Evolutionary conservation across 176 grass and related monocot genomes (phyloP).

Genomic region (Aechmea fasciata): DNA sequence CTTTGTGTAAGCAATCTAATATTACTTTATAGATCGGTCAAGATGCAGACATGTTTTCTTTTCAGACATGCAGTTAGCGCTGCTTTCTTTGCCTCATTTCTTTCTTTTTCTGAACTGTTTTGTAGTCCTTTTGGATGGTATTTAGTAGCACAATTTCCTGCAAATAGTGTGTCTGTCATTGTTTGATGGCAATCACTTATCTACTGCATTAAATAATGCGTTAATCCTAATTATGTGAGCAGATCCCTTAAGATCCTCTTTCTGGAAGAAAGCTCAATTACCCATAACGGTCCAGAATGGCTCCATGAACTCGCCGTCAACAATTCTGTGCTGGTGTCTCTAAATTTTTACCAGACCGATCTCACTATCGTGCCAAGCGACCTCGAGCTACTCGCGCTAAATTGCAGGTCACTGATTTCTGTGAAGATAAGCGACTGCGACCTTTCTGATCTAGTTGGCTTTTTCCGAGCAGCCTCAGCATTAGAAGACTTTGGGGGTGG

Average conservation of each 20-base stretch:
- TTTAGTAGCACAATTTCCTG: conserved; percentile 7
- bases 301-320: conserved; percentile 43
- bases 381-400: conserved; percentile 51
- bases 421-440: conserved; percentile 76
- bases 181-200: not conserved
- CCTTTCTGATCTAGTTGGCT: conserved; percentile 43
- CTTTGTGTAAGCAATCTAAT: no score
- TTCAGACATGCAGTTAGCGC: not conserved
- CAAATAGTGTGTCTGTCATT: not conserved
- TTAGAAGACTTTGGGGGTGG: conserved; percentile 72
- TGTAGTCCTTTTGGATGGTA: not conserved
- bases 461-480: conserved; percentile 41
- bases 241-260: conserved; percentile 55
- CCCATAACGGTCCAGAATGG: conserved; percentile 39
- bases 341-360: conserved; percentile 73
- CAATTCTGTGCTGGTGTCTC: conserved; percentile 38
- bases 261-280: conserved; percentile 55
- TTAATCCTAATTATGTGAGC: conserved; percentile 17
- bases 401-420: conserved; percentile 57
- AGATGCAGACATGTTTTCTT: no score
- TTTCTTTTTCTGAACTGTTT: conserved; percentile 13
- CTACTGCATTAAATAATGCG: conserved; percentile 13
- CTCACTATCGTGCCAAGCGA: conserved; percentile 38
- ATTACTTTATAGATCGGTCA: no score
- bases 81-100: conserved; percentile 1